Evolutionary conservation across 2,329 filamentous ascomycete species (phyloP), one percentile per base, ranked within the genome.

Genomic region (Leptoxyphium fumago): DNA sequence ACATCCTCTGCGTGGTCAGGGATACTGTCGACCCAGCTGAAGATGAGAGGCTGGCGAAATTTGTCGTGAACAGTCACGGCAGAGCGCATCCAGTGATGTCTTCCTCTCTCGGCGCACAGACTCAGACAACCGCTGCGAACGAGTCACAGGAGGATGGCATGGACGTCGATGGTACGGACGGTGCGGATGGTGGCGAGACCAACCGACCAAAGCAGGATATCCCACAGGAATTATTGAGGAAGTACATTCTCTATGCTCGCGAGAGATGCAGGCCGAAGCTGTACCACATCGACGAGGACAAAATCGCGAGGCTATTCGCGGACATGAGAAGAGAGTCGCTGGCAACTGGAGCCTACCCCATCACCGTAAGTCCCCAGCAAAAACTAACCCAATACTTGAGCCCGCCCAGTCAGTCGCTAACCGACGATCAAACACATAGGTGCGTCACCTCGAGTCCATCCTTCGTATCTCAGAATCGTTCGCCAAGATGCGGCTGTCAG

Each of bases 251-350:
- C 14, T 98, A 95, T 58, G 87, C 91, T 0, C 76, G 89, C 29
- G 87, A 95, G 63, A 83, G 82, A 56, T 93, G 85, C 63, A 76
- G 75, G 43, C 91, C 91, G 8, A 96, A 94, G 67, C 74, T 98
- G 8, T 94, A 95, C 62, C 85, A 96, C 61, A 94, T 98, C 64
- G 91, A 98, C 54, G 85, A 95, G 62, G 91, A 96, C 67, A 98
- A 98, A 70, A 78, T 98, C 29, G 84, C 91, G 2, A 76, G 89
- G 42, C 71, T 98, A 8, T 98, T 96, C 61, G 84, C 88, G 26
- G 91, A 98, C 60, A 96, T 98, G 89, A 74, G 91, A 54, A 74
- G 87, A 53, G 91, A 98, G 65, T 88, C 82, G 18, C 69, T 95
- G 48, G 88, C 88, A 1, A 98, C 91, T 18, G 91, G 91, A 17